Evolutionary conservation across 2,329 filamentous ascomycete species (phyloP), one percentile per base, ranked within the genome.

Genomic region (Blumeriella jaapii): DNA sequence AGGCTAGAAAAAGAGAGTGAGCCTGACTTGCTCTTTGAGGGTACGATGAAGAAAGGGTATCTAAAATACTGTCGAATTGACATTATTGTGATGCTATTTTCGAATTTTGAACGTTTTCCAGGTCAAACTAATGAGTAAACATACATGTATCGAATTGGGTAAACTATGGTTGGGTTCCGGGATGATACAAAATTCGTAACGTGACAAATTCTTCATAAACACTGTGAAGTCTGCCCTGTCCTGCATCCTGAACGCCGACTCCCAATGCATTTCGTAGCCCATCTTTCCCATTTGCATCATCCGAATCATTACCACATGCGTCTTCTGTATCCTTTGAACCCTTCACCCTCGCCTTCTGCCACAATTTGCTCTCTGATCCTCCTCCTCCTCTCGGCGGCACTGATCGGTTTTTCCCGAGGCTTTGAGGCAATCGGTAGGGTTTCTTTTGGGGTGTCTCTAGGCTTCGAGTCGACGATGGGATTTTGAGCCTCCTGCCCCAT

Each of bases 301-400:
- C n/a, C 24, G 19, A 16, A 4, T 12, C 15, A n/a, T 38, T 28
- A 75, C 61, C 66, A 72, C 42, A 73, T 55, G 31, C 72, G 58
- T 29, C 71, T 62, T 48, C 72, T 69, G 47, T 74, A 73, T 41
- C 68, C 15, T 63, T 58, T 46, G 24, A 47, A 45, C 7, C 36
- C 10, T 59, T 67, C 52, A 58, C 57, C 50, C 63, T 64, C 53
- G 55, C 57, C 41, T 12, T 44, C 46, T 11, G 44, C 43, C 22
- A 55, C 24, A 12, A 77, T 65, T 47, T 76, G 71, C 42, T 71
- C 65, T 51, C 71, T 74, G 50, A 76, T 78, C 45, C 64, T 59
- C 51, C 61, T 61, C 47, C 74, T 62, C 47, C 74, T 64, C 55
- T 50, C 49, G 13, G 52, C 51, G 34, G 41, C 34, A 41, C 50